Evolutionary conservation across 495 filamentous ascomycete genomes (phyloP), one percentile per base, ranked within the genome.

Genomic region (Rhizodiscina lignyota): DNA sequence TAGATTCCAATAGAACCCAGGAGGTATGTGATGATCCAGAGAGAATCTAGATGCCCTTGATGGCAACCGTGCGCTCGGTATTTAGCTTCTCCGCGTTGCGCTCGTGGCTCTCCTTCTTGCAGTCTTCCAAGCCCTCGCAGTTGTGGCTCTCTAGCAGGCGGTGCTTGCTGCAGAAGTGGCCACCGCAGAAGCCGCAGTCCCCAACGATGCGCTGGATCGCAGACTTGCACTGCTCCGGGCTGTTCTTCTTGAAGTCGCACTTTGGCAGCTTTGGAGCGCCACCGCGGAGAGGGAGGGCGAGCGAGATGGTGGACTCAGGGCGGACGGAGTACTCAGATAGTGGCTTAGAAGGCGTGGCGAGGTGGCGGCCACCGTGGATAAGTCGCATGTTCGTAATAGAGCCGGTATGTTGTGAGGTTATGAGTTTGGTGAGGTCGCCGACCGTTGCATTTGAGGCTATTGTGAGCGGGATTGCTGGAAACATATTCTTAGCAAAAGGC

Each of bases 31-130:
- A n/a, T n/a, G n/a, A n/a, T n/a, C 24, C 24, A 27, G 8, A 6
- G 6, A 27, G 24, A 32, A 8, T 6, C 17, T 55, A 76, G 50
- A 77, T 62, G 21, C 72, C 74, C 62, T 67, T 74, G 40, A 79
- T 68, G 23, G 67, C 73, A 18, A 67, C 59, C 32, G 89, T 97
- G 40, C 86, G 67, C 65, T 96, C 87, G 28, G 72, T 69, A 55
- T 93, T 83, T 52, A 96, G 62, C 65, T 89, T 86, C 48, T 83
- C 79, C 39, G 79, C 79, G 51, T 97, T 97, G 34, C 80, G 72
- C 53, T 87, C 84, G 57, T 91, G 81, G 13, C 76, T 79, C 55
- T 92, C 83, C 64, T 89, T 84, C 70, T 93, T 94, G 69, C 85
- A 94, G 60, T 94, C 78, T 61, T 96, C 91, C 40, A 97, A 62